phyloP scores from a whole-genome alignment of 805 yeast genomes.

The Alloascoidea africana region DNA sequence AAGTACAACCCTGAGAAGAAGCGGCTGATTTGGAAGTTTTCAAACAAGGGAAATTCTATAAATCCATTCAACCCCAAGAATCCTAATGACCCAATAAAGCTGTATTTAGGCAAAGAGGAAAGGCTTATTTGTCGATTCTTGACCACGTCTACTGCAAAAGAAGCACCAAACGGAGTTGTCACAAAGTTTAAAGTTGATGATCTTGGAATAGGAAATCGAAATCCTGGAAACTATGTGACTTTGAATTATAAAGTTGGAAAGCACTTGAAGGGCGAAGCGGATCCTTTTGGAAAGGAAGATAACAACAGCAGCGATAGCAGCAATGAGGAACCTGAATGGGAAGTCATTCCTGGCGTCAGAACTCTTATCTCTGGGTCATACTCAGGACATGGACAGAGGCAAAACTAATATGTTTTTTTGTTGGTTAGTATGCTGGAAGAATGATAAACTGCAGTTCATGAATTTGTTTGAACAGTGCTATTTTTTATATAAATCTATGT shows the following conservation, averaged over 20 bases:
- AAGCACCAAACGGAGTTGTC: background rate
- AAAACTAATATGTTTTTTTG: no score
- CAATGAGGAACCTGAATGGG: slow-evolving; percentile 1
- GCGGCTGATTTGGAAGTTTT: background rate
- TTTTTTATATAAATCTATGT: no score
- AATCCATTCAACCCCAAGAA: no score
- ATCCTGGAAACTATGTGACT: background rate
- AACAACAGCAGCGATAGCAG: background rate
- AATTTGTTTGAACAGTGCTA: no score
- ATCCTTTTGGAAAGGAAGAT: background rate
- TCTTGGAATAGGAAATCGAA: background rate
- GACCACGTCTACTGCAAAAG: background rate
- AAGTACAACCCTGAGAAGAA: background rate
- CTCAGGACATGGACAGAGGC: background rate
- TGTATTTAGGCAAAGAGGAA: background rate
- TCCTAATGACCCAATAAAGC: no score
- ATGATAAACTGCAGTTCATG: no score
- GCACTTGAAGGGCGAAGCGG: background rate
- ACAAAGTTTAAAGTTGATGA: background rate
- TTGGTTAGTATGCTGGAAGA: no score
- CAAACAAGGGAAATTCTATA: background rate
- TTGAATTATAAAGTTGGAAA: background rate
- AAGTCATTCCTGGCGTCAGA: background rate
- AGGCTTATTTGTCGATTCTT: background rate
- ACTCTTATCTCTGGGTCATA: slow-evolving; percentile 1